phyloP scores from a whole-genome alignment of 768 basidiomycete genomes.

The Rossbeevera mucosa region DNA sequence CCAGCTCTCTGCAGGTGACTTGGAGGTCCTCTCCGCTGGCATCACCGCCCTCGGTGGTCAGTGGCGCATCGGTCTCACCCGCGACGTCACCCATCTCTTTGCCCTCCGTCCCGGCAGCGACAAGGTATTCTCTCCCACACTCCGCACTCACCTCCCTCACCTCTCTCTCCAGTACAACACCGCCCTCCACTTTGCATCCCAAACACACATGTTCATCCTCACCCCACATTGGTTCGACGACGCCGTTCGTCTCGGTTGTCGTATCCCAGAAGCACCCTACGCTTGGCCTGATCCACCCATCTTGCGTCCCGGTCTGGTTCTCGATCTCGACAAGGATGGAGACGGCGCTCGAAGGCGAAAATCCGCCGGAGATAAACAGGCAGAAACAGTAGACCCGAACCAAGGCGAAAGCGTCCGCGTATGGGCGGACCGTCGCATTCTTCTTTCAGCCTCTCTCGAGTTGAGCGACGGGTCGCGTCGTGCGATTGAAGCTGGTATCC shows the following conservation, averaged over 20 bases:
- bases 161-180: constrained; percentile 34
- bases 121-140: constrained; percentile 30
- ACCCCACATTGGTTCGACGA: constrained; percentile 94
- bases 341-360: constrained; percentile 21
- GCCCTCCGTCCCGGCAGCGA: constrained; percentile 46
- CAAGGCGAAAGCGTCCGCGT: constrained; percentile 38
- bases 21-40: constrained; percentile 68
- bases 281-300: constrained; percentile 71
- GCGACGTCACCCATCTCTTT: constrained; percentile 87
- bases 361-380: constrained; percentile 22
- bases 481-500: constrained; percentile 58
- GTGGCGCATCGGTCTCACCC: constrained; percentile 70
- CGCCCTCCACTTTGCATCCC: constrained; percentile 53
- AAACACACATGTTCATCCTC: constrained; percentile 62
- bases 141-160: not conserved
- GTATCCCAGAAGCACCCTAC: constrained; percentile 51
- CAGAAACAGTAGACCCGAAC: constrained; percentile 19
- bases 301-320: constrained; percentile 28
- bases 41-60: constrained; percentile 78
- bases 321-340: constrained; percentile 15
- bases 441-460: constrained; percentile 58
- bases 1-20: constrained; percentile 58
- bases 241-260: constrained; percentile 52
- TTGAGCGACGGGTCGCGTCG: constrained; percentile 44
- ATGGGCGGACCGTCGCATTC: constrained; percentile 56